These are phyloP conservation scores for Boletus rubescentipes DNA, from an alignment of 768 basidiomycete species.

Conservation along the genomic window DNA sequence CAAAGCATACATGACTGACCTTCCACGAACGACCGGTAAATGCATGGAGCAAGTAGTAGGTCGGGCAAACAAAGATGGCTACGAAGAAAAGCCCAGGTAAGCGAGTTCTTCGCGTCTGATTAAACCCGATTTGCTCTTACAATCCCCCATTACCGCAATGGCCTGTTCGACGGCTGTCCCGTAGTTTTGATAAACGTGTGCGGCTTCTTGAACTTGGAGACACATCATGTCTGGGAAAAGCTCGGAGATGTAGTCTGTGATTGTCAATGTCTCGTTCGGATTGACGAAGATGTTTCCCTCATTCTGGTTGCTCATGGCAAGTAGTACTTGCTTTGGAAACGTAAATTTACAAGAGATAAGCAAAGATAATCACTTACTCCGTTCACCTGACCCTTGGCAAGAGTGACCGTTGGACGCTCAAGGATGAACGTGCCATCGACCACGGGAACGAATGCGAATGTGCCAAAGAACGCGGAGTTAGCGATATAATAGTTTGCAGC, in stretches of 20 bases:
- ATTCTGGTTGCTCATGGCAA: conserved; percentile 27
- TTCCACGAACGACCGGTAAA: conserved; percentile 34
- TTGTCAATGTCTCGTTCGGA: conserved; percentile 17
- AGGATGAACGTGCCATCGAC: conserved; percentile 48
- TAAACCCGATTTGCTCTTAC: conserved; percentile 26
- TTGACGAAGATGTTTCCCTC: conserved; percentile 34
- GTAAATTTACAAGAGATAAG: neutral
- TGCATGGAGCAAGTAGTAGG: conserved; percentile 31
- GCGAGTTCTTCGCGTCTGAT: neutral
- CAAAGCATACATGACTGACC: conserved; percentile 26
- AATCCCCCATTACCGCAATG: conserved; percentile 39
- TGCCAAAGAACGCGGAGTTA: conserved; percentile 37
- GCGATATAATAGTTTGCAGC: conserved; percentile 34
- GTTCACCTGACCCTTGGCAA: conserved; percentile 40
- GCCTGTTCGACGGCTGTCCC: conserved; percentile 38
- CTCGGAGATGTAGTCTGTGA: conserved; percentile 25
- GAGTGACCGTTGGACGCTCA: conserved; percentile 39
- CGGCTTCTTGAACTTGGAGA: conserved; percentile 25
- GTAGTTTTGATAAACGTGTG: conserved; percentile 28
- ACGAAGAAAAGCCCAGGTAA: neutral
- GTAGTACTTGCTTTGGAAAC: conserved; percentile 23
- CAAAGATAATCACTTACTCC: conserved; percentile 32
- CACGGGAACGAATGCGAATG: conserved; percentile 43
- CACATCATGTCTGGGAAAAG: conserved; percentile 42
- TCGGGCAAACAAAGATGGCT: conserved; percentile 40